phyloP scores from a whole-genome alignment of 2,329 filamentous ascomycete genomes.

The Laburnicola sp. region DNA sequence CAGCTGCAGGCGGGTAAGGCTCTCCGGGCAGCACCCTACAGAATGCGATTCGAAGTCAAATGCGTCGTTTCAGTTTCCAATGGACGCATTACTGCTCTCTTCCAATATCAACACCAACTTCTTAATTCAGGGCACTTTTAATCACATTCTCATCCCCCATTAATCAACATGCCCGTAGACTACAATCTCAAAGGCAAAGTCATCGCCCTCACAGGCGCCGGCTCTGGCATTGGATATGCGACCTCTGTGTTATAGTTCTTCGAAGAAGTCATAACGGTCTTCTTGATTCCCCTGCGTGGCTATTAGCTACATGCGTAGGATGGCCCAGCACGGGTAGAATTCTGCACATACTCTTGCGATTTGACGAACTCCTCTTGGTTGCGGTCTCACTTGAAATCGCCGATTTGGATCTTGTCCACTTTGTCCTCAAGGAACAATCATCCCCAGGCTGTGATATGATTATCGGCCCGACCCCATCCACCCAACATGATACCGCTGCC shows the following conservation, averaged over 20 bases:
- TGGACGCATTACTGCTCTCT: background rate
- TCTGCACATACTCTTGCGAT: slow-evolving; percentile 1
- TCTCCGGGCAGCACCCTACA: background rate
- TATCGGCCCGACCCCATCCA: slow-evolving; percentile 7
- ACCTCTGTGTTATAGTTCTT: background rate
- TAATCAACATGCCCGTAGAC: slow-evolving; percentile 14
- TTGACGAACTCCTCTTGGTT: slow-evolving; percentile 4
- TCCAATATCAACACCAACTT: background rate
- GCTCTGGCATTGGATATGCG: slow-evolving; percentile 4
- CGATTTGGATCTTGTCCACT: slow-evolving; percentile 6
- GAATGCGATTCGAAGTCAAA: background rate
- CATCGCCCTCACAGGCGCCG: slow-evolving; percentile 18
- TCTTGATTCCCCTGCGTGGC: slow-evolving; percentile 3
- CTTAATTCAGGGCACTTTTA: too few relatives aligned
- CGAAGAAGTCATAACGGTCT: background rate
- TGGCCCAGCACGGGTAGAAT: background rate
- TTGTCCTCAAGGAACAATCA: slow-evolving; percentile 10
- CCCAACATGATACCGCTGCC: slow-evolving; percentile 6
- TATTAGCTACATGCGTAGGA: background rate
- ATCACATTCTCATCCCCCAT: background rate
- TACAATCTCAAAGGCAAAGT: slow-evolving; percentile 16
- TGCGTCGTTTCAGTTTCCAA: background rate
- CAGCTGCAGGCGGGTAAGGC: background rate
- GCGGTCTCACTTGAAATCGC: slow-evolving; percentile 8
- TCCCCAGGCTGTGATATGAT: slow-evolving; percentile 9